phyloP scores from a whole-genome alignment of 2,329 filamentous ascomycete genomes.

The Fusarium fujikuroi region DNA sequence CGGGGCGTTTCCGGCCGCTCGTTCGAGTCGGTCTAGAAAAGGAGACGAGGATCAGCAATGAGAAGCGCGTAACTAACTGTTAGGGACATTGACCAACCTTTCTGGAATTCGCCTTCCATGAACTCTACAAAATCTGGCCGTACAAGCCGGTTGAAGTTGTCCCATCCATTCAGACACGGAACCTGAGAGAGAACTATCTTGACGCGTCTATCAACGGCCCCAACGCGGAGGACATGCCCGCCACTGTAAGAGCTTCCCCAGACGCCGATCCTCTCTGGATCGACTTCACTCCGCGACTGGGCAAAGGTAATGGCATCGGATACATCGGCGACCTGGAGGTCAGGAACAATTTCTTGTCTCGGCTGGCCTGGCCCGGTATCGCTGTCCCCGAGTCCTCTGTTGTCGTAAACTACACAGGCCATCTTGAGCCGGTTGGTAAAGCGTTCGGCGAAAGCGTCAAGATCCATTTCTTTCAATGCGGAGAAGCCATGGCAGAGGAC shows the following conservation, averaged over 20 bases:
- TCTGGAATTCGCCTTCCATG: not conserved
- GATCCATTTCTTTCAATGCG: not conserved
- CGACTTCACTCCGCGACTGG: not conserved
- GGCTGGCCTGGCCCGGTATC: not conserved
- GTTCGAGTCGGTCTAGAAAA: not conserved
- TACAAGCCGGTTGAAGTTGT: not conserved
- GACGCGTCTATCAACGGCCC: not conserved
- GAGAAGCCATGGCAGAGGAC: not conserved
- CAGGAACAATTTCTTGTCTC: not conserved
- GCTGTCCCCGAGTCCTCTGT: not conserved
- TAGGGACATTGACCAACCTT: not conserved
- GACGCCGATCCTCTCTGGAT: not conserved
- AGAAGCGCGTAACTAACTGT: rapidly evolving
- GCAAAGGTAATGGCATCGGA: not conserved
- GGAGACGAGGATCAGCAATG: not conserved
- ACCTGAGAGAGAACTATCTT: not conserved
- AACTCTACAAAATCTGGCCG: not conserved
- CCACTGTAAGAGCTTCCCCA: not conserved
- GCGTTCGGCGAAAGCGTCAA: not conserved
- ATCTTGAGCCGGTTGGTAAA: not conserved
- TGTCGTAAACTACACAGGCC: not conserved
- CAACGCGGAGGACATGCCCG: not conserved
- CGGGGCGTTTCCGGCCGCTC: not conserved
- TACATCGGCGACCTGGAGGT: not conserved
- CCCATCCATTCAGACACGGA: not conserved